These are phyloP conservation scores for Symbiodinium natans DNA, from an alignment of 73 alveolate genomes.

Conservation along the genomic window DNA sequence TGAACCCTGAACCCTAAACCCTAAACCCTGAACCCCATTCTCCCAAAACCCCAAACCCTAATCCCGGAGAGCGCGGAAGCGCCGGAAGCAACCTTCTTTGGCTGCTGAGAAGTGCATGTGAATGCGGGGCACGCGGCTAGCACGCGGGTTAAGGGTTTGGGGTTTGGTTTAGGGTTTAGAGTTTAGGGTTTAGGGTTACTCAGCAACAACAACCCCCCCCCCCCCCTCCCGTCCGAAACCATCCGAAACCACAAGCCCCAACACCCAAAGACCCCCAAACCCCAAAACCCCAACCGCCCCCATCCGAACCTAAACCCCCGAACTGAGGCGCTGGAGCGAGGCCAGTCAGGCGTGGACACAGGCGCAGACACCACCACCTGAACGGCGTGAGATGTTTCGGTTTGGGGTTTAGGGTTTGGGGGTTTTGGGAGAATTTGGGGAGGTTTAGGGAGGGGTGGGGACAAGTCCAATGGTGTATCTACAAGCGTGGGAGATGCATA, in stretches of 20 bases:
- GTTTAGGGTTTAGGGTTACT: neutral
- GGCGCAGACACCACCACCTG: neutral
- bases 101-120: too few species aligned
- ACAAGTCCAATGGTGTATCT: too few species aligned
- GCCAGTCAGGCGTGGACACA: constrained; percentile 77
- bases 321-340: constrained; percentile 64
- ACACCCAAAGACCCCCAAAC: neutral
- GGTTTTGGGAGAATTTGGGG: too few species aligned
- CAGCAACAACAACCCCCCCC: too few species aligned
- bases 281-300: neutral
- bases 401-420: neutral
- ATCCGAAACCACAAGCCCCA: neutral
- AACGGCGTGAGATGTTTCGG: neutral
- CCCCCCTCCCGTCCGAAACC: neutral
- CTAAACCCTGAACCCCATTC: too few species aligned
- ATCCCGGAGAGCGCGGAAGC: too few species aligned
- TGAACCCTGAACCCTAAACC: too few species aligned
- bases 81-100: too few species aligned
- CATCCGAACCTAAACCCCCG: neutral
- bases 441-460: too few species aligned
- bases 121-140: too few species aligned
- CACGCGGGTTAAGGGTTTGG: neutral
- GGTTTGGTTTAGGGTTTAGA: neutral
- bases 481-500: too few species aligned
- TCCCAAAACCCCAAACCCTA: too few species aligned